Base-by-base conservation (phyloP, 1,139 yeast species). In the Yamadazyma conglobata region DNA sequence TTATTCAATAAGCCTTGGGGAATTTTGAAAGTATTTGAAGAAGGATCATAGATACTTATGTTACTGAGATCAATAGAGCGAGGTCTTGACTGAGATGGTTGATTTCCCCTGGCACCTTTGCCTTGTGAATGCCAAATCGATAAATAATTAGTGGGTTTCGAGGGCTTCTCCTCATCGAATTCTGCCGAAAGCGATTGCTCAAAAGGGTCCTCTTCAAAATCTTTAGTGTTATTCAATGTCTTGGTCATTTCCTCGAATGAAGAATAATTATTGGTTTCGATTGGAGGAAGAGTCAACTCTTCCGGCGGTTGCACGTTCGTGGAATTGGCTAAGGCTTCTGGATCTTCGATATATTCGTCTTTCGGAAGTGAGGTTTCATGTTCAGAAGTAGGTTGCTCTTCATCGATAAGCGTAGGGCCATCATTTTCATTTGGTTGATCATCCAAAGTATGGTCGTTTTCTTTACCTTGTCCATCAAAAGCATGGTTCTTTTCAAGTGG, bases 151-250 rank as follows among this genome's bases (percentile, higher is more conserved):
- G 52, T 45, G 2, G 62, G 50, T 19, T 47, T 46, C 8, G 35
- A 13, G 8, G 43, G 33, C 22, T 48, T 53, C 14, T 58, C 66
- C 10, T 40, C 47, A 27, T 64, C 73, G 37, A 61, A 51, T 34
- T 67, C 73, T 0, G 73, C 73, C 3, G 73, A 67, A 15, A 67
- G 52, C 0, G 64, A 56, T 28, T 61, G 67, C 39, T 68, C 74
- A 38, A 50, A 65, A 4, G 61, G 52, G 21, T 54, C 45, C n/a
- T 43, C 42, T 13, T 28, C 38, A 11, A 16, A 8, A 15, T 29
- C 30, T 9, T 31, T 34, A 7, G 48, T 33, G 15, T 42, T 33
- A 15, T 47, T 48, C 19, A 58, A 27, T 19, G 47, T 49, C 33
- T 46, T 50, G 6, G 67, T 60, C 5, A 64, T 46, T 11, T 64